Evolutionary conservation across 805 yeast species (phyloP).

Genomic region (Hanseniaspora pseudoguilliermondii): DNA sequence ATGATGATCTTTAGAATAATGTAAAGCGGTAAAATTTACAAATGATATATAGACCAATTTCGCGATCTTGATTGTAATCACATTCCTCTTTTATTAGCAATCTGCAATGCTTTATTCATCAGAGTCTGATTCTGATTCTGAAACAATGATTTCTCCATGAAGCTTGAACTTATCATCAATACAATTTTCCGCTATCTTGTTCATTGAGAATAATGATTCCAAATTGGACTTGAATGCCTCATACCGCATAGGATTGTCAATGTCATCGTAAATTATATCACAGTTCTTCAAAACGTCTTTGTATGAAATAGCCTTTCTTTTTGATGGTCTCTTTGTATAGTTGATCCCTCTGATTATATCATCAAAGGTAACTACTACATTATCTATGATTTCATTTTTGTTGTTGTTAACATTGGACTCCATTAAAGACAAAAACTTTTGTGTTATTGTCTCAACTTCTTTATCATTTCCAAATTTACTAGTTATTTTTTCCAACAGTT

Average conservation of each 20-base stretch:
- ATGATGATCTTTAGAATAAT: too few species aligned
- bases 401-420: background rate
- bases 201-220: slow-evolving; percentile 1
- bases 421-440: background rate
- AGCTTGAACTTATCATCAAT: slow-evolving; percentile 1
- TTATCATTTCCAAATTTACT: background rate
- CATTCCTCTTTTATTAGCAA: background rate
- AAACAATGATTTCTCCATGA: slow-evolving; percentile 7
- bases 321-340: background rate
- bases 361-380: background rate
- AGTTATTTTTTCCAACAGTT: background rate
- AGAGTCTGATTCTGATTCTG: background rate
- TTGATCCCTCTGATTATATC: slow-evolving; percentile 5
- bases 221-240: background rate
- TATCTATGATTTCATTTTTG: background rate
- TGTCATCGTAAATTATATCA: slow-evolving; percentile 1
- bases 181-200: background rate
- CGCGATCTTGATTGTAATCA: too few species aligned
- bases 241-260: background rate
- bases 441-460: background rate
- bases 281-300: background rate
- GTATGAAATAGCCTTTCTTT: background rate
- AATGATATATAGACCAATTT: background rate
- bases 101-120: background rate
- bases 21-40: too few species aligned